Percentiles rank a stretch among this genome's conserved stretches.
These are phyloP conservation scores for Waltergamsia citrina DNA, from an alignment of 2,329 filamentous ascomycete species.

Conservation along the genomic window DNA sequence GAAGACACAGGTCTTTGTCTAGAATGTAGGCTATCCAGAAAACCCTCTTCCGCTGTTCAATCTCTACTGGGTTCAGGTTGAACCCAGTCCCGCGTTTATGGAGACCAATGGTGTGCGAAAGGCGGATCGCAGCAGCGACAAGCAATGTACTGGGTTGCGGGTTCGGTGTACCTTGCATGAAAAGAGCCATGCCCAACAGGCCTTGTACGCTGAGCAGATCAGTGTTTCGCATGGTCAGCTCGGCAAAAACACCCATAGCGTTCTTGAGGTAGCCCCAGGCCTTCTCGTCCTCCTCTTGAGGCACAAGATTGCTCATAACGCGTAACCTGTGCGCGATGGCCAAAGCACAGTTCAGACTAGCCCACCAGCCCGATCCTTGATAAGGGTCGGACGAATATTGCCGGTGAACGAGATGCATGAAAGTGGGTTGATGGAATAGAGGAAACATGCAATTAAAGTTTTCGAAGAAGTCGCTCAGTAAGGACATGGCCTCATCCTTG, in stretches of 20 bases:
- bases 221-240: slow-evolving; percentile 91
- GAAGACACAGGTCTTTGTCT: slow-evolving; percentile 53
- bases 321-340: slow-evolving; percentile 89
- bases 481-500: slow-evolving; percentile 77
- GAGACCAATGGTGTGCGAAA: slow-evolving; percentile 88
- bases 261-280: slow-evolving; percentile 97
- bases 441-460: slow-evolving; percentile 99
- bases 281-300: slow-evolving; percentile 85
- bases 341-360: slow-evolving; percentile 84
- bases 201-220: slow-evolving; percentile 93
- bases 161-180: slow-evolving; percentile 93
- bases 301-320: slow-evolving; percentile 90
- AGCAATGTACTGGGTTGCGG: slow-evolving; percentile 90
- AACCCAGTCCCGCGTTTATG: slow-evolving; percentile 91
- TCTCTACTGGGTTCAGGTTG: slow-evolving; percentile 86
- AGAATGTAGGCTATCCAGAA: slow-evolving; percentile 60
- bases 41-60: slow-evolving; percentile 70
- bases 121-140: slow-evolving; percentile 79
- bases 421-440: slow-evolving; percentile 92
- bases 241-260: slow-evolving; percentile 84
- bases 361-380: slow-evolving; percentile 96
- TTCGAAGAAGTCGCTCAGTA: slow-evolving; percentile 91
- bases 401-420: slow-evolving; percentile 92
- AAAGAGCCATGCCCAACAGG: slow-evolving; percentile 84
- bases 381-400: slow-evolving; percentile 92